These are phyloP conservation scores for Wickerhamomyces sp. DNA, from an alignment of 1,139 yeast genomes.

Conservation along the genomic window DNA sequence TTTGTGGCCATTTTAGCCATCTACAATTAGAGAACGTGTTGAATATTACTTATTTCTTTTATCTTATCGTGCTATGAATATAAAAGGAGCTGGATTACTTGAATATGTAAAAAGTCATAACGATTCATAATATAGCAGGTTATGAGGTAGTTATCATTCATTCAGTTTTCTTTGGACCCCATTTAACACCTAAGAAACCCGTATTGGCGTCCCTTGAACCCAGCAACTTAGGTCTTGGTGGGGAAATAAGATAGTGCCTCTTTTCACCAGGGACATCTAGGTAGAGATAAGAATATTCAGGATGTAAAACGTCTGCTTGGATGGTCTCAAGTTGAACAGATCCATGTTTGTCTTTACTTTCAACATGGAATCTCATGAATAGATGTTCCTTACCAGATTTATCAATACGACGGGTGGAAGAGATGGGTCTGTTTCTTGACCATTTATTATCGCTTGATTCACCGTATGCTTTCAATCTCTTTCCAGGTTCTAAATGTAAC, in stretches of 20 bases:
- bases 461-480: constrained; percentile 78
- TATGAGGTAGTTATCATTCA: constrained; percentile 7
- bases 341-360: constrained; percentile 56
- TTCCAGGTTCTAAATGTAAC: constrained; percentile 48
- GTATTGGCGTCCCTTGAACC: constrained; percentile 30
- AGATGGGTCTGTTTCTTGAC: constrained; percentile 85
- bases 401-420: constrained; percentile 49
- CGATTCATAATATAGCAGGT: background rate
- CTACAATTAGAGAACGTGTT: background rate
- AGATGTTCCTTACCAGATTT: constrained; percentile 75
- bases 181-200: constrained; percentile 75
- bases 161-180: constrained; percentile 70
- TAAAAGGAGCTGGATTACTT: constrained; percentile 9
- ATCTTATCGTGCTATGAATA: background rate
- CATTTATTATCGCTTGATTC: constrained; percentile 68
- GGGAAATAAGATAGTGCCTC: constrained; percentile 68
- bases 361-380: constrained; percentile 82
- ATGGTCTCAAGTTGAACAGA: constrained; percentile 76
- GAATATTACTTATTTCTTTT: background rate
- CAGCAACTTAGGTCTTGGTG: constrained; percentile 32
- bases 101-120: background rate
- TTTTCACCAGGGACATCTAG: constrained; percentile 70
- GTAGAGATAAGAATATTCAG: constrained; percentile 70
- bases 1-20: constrained; percentile 5
- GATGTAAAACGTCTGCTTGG: constrained; percentile 56